These are phyloP conservation scores for Aspergillus nanangensis DNA, from an alignment of 495 filamentous ascomycete genomes.

Conservation along the genomic window DNA sequence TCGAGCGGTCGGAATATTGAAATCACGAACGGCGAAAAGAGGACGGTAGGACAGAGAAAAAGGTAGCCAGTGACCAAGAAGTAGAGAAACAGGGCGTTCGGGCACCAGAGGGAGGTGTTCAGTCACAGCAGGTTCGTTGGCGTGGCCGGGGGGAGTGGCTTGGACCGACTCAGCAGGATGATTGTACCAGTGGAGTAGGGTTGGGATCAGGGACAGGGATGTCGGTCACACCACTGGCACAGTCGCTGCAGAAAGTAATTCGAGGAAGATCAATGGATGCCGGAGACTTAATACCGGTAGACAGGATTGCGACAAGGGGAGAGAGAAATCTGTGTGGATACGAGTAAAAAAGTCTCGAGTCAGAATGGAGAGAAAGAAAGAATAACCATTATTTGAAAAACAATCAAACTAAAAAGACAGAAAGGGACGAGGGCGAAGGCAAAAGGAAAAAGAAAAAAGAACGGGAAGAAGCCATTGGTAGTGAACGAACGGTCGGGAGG, in stretches of 20 bases:
- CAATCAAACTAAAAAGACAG: no score
- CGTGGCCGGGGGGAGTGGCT: slow-evolving; percentile 25
- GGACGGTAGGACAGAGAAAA: neutral
- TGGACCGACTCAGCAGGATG: slow-evolving; percentile 25
- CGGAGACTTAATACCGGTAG: no score
- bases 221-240: slow-evolving; percentile 30
- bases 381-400: no score
- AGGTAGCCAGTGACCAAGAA: slow-evolving; percentile 1
- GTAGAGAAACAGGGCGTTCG: slow-evolving; percentile 36
- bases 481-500: no score
- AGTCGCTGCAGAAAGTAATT: no score
- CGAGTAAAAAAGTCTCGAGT: no score
- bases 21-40: slow-evolving; percentile 1
- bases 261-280: no score
- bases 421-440: slow-evolving; percentile 10
- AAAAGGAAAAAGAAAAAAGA: slow-evolving; percentile 3
- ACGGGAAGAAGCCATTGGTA: no score
- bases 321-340: no score
- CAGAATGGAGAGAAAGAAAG: no score
- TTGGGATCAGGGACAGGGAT: slow-evolving; percentile 40
- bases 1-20: no score
- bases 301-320: no score
- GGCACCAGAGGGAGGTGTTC: slow-evolving; percentile 39
- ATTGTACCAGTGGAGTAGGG: slow-evolving; percentile 22
- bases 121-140: slow-evolving; percentile 28